These are phyloP conservation scores for Boletus eberwhitei DNA, from an alignment of 768 basidiomycete species.

Conservation along the genomic window DNA sequence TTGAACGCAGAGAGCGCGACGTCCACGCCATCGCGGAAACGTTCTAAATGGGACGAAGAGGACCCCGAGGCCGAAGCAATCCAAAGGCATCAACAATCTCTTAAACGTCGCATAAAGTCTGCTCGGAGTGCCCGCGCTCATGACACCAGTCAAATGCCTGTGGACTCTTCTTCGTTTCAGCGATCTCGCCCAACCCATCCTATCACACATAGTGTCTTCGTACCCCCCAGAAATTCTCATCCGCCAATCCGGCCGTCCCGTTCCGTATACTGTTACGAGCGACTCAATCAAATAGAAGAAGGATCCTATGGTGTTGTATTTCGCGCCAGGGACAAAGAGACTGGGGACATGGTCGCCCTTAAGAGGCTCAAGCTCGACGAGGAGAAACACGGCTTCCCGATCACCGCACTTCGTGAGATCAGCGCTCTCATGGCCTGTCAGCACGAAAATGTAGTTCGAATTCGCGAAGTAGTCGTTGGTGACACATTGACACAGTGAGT, in stretches of 20 bases:
- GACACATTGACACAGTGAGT: conserved; percentile 99
- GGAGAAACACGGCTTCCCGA: conserved; percentile 98
- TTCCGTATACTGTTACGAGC: conserved; percentile 91
- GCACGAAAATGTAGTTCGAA: conserved; percentile 96
- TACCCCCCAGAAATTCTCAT: conserved; percentile 72
- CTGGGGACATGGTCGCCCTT: conserved; percentile 92
- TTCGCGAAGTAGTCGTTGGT: conserved; percentile 96
- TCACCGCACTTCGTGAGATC: conserved; percentile 91
- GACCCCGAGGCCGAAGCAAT: conserved; percentile 43
- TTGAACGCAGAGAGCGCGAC: conserved; percentile 28
- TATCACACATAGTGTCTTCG: conserved; percentile 58
- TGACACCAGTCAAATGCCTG: conserved; percentile 15
- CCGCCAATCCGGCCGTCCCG: conserved; percentile 83
- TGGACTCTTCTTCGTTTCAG: conserved; percentile 18
- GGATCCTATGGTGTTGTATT: conserved; percentile 98
- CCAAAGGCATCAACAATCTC: conserved; percentile 35
- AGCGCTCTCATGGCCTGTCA: conserved; percentile 93
- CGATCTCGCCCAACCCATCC: conserved; percentile 14
- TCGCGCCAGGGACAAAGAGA: conserved; percentile 91
- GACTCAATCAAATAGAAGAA: conserved; percentile 97
- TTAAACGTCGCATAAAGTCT: conserved; percentile 55
- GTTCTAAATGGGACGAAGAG: conserved; percentile 70
- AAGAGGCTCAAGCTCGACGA: conserved; percentile 99
- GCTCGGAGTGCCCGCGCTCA: conserved; percentile 18
- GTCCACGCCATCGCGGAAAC: conserved; percentile 62